Percentiles rank a stretch among this genome's conserved stretches.
Evolutionary conservation across 495 filamentous ascomycete species (phyloP).

Genomic region (Aspergillus bertholletiae): DNA sequence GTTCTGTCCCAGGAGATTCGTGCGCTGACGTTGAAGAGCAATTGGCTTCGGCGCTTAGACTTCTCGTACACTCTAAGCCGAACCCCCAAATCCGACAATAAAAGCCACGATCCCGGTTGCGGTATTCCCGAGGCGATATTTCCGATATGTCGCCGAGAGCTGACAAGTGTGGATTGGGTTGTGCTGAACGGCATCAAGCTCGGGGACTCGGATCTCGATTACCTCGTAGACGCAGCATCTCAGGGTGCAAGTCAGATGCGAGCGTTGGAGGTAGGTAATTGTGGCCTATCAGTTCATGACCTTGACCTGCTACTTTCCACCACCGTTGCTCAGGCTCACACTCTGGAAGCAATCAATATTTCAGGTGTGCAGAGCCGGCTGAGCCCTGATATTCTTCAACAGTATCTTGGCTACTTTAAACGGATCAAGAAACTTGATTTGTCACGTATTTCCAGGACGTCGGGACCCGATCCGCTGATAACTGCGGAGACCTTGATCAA

Average conservation of each 20-base stretch:
- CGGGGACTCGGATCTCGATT: conserved; percentile 77
- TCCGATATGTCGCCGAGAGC: conserved; percentile 66
- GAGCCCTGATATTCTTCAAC: conserved; percentile 58
- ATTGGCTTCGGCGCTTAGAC: conserved; percentile 58
- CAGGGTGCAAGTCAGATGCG: conserved; percentile 64
- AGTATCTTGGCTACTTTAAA: conserved; percentile 63
- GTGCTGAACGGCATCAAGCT: conserved; percentile 77
- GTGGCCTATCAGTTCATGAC: conserved; percentile 59
- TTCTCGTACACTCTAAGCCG: conserved; percentile 56
- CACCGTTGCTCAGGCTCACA: conserved; percentile 57
- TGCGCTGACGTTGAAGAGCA: conserved; percentile 66
- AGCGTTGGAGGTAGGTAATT: conserved; percentile 78
- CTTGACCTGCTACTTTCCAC: conserved; percentile 44
- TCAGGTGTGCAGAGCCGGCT: conserved; percentile 73
- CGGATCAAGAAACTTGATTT: conserved; percentile 69
- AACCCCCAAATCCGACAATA: conserved; percentile 48
- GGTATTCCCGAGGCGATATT: conserved; percentile 77
- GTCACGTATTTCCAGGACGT: conserved; percentile 61
- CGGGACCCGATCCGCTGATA: conserved; percentile 61
- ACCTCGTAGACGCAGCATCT: conserved; percentile 63
- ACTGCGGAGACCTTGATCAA: conserved; percentile 62
- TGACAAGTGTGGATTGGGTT: conserved; percentile 79
- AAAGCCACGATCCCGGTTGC: conserved; percentile 62
- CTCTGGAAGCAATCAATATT: conserved; percentile 73
- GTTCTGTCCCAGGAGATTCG: conserved; percentile 71